Base-by-base conservation (phyloP, 352 stramenopile genomes). In the Pythium chondricola region DNA sequence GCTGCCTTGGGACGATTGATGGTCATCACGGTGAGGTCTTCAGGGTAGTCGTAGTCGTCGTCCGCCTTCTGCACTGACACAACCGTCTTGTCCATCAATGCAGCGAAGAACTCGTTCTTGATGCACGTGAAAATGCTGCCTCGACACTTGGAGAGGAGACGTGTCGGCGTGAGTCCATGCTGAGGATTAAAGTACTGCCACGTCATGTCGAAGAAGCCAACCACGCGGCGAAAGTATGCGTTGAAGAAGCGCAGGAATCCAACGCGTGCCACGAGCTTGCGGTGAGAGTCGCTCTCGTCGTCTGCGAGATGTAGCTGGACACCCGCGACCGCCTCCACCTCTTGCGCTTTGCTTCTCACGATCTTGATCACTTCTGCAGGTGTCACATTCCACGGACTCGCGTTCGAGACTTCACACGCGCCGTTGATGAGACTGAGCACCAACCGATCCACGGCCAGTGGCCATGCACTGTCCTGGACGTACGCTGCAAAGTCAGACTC, bases 11-110 rank as follows among this genome's bases (percentile, higher is more conserved):
- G 71, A 2, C 88, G 80, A 39, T 96, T 96, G 9, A 97, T 61
- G 25, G 84, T 52, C 11, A 97, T 50, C 16, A 90, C 74, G 0
- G 84, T 81, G 14, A 97, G 48, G 37, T 97, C 84, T 26, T 95
- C 83, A 0, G 88, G 88, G 51, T 96, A 96, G 33, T 97, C 88
- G 54, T 96, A 96, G 55, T 96, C 88, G 51, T 97, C 88, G 25
- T 96, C 88, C 1, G 78, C 69, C 47, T 83, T 85, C 29, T 84
- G 87, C 1, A 84, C 65, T 0, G 75, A 65, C 22, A 86, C 93
- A 3, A 81, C 63, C 4, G 87, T 96, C 16, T 70, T 74, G 25
- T 86, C 69, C 53, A 95, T 76, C 2, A 95, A 32, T 9, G 63
- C 37, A 2, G 68, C 76, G 53, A 95, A 85, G 9, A 94, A 65